Evolutionary conservation across 2,329 filamentous ascomycete genomes (phyloP), one percentile per base, ranked within the genome.

Genomic region (Balansia obtecta): DNA sequence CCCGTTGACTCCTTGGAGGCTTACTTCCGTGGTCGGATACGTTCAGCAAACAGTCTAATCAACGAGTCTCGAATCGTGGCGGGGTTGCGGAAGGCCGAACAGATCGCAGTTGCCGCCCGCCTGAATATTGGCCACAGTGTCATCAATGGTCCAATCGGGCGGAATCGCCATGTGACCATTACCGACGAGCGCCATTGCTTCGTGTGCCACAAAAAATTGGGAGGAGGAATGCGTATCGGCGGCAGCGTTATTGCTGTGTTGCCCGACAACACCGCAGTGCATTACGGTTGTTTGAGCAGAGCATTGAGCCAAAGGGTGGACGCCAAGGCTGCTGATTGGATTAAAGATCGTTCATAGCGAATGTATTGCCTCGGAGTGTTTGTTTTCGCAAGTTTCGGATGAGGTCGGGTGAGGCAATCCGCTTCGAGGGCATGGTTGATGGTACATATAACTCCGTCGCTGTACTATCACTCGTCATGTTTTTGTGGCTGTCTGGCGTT

Each of bases 21-120:
- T 13, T 98, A 98, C 68, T 97, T 98, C 73, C 81, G 83, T 38
- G 89, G 90, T 11, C 83, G 91, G 20, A 95, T 97, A 60, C 83
- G 93, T 18, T 82, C 84, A 11, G 88, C 88, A 48, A 96, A 89
- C 59, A 86, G 83, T 22, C 76, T 86, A 1, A 76, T 93, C 53
- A 91, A 90, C 58, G 84, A 93, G 65, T 81, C 84, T 33, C 80
- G 86, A 30, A 82, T 98, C 30, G 79, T 89, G 2, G 80, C 85
- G 2, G 82, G 82, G 1, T 69, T 98, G 57, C 77, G 88, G 43
- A 87, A 85, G 61, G 85, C 88, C 34, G 82, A 90, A 61, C 82
- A 88, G 22, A 81, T 91, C n/a, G 79, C 81, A 38, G 81, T 85
- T 7, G 87, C 95, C 57, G 80, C 84, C 6, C 72, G 77, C 32